A percentile compares a stretch with the other conserved stretches of the same genome.
Evolutionary conservation across 2,329 filamentous ascomycete species (phyloP).

Genomic region (Penicillium sp.): DNA sequence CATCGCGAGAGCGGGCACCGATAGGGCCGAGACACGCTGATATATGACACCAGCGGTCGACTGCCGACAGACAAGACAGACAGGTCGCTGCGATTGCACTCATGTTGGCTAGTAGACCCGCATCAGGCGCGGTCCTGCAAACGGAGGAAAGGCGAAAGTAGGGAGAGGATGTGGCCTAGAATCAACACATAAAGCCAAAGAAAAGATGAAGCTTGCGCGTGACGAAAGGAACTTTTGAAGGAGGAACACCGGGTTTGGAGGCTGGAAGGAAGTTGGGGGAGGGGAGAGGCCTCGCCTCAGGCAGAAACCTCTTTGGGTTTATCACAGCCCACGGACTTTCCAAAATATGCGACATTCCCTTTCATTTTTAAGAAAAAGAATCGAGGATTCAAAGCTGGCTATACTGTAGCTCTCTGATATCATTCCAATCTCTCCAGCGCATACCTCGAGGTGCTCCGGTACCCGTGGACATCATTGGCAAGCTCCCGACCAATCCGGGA

Average conservation of each 20-base stretch:
- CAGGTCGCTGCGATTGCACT: conserved; percentile 44
- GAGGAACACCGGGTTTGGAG: neutral
- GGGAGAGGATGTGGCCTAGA: neutral
- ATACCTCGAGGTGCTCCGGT: neutral
- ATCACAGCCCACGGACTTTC: neutral
- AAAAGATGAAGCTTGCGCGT: neutral
- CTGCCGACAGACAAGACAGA: conserved; percentile 43
- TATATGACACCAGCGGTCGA: conserved; percentile 48
- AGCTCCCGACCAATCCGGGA: conserved; percentile 21
- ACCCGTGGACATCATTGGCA: conserved; percentile 12
- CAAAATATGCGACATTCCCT: neutral
- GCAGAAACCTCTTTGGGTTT: neutral
- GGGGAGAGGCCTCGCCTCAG: neutral
- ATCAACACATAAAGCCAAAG: conserved; percentile 1
- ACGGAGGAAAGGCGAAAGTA: neutral
- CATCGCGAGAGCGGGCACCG: conserved; percentile 75
- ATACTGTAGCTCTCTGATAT: neutral
- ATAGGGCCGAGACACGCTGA: conserved; percentile 43
- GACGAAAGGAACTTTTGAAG: neutral
- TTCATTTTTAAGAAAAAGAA: neutral
- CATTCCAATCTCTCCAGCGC: neutral
- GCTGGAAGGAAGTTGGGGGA: neutral
- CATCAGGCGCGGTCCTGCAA: conserved; percentile 30
- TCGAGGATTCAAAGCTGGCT: too few species aligned
- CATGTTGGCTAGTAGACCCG: conserved; percentile 36